A percentile compares a stretch with the other conserved stretches of the same genome.
Conservation (phyloP, 441 rosid genomes). For the Gossypium davidsonii region DNA sequence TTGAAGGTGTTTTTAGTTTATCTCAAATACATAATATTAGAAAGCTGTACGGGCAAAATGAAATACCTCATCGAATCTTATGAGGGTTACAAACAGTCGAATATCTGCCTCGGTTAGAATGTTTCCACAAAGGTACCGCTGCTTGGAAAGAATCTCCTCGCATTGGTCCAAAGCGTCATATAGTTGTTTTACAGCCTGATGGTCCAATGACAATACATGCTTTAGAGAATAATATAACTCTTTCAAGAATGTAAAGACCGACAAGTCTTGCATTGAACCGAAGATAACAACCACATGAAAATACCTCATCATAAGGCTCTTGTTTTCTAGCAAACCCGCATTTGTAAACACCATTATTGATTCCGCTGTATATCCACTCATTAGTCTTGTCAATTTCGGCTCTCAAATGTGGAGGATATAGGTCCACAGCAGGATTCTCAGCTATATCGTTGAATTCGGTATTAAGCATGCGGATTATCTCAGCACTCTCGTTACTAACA, state of each 20-base stretch:
- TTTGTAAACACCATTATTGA: conserved; percentile 80
- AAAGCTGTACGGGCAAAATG: not conserved
- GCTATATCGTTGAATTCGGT: conserved; percentile 75
- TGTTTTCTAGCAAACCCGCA: conserved; percentile 87
- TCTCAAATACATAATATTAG: not conserved
- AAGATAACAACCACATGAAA: not conserved
- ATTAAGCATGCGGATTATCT: conserved; percentile 73
- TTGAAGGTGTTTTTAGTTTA: no score
- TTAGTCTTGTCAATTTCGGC: conserved; percentile 54
- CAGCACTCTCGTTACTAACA: conserved; percentile 75
- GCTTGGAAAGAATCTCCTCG: conserved; percentile 65
- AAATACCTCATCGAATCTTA: conserved; percentile 88
- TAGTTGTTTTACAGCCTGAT: conserved; percentile 60
- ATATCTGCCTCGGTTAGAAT: conserved; percentile 66
- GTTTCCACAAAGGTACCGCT: conserved; percentile 67
- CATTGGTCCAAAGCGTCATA: conserved; percentile 74
- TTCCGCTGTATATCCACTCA: conserved; percentile 63
- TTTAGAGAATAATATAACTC: not conserved
- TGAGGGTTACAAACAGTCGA: conserved; percentile 70
- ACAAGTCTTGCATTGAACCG: not conserved
- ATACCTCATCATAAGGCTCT: conserved; percentile 80
- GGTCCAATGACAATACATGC: conserved; percentile 1
- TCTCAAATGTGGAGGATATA: conserved; percentile 56
- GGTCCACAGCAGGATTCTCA: conserved; percentile 57
- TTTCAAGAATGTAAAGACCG: not conserved